phyloP scores from a whole-genome alignment of 108 stramenopile species.

The Seminavis robusta region DNA sequence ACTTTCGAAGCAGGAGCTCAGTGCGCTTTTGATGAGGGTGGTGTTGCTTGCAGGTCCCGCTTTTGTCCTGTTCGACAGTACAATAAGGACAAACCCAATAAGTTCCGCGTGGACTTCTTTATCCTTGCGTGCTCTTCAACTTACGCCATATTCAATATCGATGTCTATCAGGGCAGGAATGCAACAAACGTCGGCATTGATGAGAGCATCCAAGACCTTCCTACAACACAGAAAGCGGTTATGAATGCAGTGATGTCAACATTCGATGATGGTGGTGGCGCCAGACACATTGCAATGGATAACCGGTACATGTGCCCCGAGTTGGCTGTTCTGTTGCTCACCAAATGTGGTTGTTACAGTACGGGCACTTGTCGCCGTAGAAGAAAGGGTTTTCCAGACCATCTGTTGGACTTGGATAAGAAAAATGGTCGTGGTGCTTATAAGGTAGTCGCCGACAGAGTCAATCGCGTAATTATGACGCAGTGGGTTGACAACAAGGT shows the following conservation, averaged over 20 bases:
- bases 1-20: slow-evolving; percentile 1
- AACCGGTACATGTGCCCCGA: not conserved
- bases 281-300: not conserved
- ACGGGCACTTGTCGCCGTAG: not conserved
- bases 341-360: not conserved
- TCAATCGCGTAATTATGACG: not conserved
- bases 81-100: slow-evolving; percentile 24
- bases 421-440: slow-evolving; percentile 2
- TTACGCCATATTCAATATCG: slow-evolving; percentile 10
- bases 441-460: not conserved
- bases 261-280: not conserved
- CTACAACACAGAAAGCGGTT: slow-evolving; percentile 16
- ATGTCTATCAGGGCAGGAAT: slow-evolving; percentile 17
- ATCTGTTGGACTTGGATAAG: not conserved
- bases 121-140: not conserved
- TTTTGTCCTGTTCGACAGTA: slow-evolving; percentile 13
- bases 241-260: slow-evolving; percentile 1
- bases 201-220: not conserved
- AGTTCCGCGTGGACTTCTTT: slow-evolving; percentile 13
- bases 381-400: not conserved
- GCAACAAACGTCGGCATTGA: not conserved
- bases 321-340: not conserved
- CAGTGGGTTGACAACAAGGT: slow-evolving; percentile 22
- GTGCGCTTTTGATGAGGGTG: slow-evolving; percentile 13
- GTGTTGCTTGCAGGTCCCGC: slow-evolving; percentile 5